Conservation (phyloP, 2,329 filamentous ascomycete genomes). For the Aureobasidium sp. region DNA sequence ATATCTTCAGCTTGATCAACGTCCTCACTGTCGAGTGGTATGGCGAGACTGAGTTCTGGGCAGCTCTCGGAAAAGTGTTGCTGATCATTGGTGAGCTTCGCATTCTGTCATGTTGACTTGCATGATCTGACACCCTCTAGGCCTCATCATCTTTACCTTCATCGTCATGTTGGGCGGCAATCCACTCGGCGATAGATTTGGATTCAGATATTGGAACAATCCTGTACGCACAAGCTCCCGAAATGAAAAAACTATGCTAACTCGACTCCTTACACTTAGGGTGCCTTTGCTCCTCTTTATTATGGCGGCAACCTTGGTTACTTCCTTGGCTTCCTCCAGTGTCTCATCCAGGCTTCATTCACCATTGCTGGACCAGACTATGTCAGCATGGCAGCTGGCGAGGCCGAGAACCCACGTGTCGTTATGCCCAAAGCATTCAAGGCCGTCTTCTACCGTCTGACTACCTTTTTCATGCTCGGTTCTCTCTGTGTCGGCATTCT, state of each 20-base stretch:
- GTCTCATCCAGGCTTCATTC: conserved; percentile 62
- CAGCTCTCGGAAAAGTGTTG: conserved; percentile 46
- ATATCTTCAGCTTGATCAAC: conserved; percentile 46
- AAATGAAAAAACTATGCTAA: background rate
- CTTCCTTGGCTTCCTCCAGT: conserved; percentile 68
- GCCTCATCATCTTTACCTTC: conserved; percentile 67
- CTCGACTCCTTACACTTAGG: background rate
- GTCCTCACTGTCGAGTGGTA: conserved; percentile 65
- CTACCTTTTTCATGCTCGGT: conserved; percentile 66
- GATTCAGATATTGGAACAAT: conserved; percentile 49
- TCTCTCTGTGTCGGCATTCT: conserved; percentile 63
- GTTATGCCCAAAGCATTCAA: conserved; percentile 68
- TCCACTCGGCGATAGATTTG: conserved; percentile 59
- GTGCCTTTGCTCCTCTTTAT: conserved; percentile 55
- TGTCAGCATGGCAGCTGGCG: conserved; percentile 56
- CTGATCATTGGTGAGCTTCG: conserved; percentile 47
- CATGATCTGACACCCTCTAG: conserved; percentile 23
- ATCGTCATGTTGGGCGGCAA: conserved; percentile 74
- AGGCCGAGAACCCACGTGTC: conserved; percentile 59
- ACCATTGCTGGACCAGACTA: conserved; percentile 61
- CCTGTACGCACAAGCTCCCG: background rate
- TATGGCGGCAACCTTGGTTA: conserved; percentile 59
- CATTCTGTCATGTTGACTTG: no score
- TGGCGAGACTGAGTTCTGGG: conserved; percentile 66
- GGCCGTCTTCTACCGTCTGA: conserved; percentile 69